Base-by-base conservation (phyloP, 192 early-diverging fungal genomes). In the Linnemannia schmuckeri region DNA sequence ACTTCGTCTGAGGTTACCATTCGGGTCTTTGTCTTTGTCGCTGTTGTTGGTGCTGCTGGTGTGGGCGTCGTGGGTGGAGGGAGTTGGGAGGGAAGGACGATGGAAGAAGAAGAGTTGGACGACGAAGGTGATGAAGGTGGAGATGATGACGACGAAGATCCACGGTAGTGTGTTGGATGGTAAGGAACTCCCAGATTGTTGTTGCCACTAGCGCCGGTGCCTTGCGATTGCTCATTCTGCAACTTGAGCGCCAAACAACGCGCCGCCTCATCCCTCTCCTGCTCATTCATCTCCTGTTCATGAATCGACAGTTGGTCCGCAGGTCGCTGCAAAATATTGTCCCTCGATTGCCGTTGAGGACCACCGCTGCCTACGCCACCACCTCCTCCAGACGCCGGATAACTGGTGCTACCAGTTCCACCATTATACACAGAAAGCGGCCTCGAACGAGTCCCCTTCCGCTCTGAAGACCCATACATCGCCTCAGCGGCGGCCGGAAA, bases 1-100 rank as follows among this genome's bases (percentile, higher is more conserved):
- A 87, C 85, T 37, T 87, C 75, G 24, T 87, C 85, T 24, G 85
- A 87, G 22, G 85, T 87, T 8, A 87, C 85, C 85, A 87, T 87
- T 6, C 80, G 79, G 20, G 83, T 76, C 40, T 78, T 83, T 35
- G 47, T 33, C 41, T 10, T 44, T 74, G 71, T n/a, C 76, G 70
- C 38, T 74, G 54, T 33, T 74, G 42, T 24, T 70, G 75, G 41
- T 61, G 71, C 3, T 27, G 57, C 46, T 49, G 46, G 12, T 4
- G 61, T 30, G n/a, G 61, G 46, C 22, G 40, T 47, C 17, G 35
- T 70, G 3, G 69, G 13, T 4, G 70, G 52, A 8, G 6, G 61
- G 12, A 12, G 80, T 20, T 41, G 47, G 12, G 27, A 41, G 6
- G 72, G 44, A 22, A 52, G 52, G 4, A 22, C 46, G 13, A 52